These are phyloP conservation scores for Schizophyllum commune DNA, from an alignment of 1,284 basidiomycete species.

Conservation along the genomic window DNA sequence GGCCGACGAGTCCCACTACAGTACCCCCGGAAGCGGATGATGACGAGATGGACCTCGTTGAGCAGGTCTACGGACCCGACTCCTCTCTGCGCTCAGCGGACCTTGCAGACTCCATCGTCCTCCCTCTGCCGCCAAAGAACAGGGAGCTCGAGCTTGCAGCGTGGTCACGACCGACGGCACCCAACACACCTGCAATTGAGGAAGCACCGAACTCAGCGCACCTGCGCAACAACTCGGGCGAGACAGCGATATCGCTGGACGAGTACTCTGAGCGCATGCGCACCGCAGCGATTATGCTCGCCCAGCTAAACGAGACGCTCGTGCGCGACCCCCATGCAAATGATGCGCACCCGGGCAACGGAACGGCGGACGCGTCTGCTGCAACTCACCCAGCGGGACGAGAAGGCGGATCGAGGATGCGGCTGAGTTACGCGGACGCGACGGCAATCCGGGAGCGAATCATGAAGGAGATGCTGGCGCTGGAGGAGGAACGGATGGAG, in stretches of 20 bases:
- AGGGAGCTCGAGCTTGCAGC: constrained; percentile 78
- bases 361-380: constrained; percentile 25
- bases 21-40: constrained; percentile 36
- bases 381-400: constrained; percentile 18
- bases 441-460: constrained; percentile 90
- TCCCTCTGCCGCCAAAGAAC: constrained; percentile 81
- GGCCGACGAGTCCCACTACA: constrained; percentile 9
- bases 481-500: constrained; percentile 95
- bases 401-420: constrained; percentile 38
- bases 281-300: constrained; percentile 96
- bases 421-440: constrained; percentile 74
- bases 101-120: constrained; percentile 71
- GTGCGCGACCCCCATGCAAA: constrained; percentile 77
- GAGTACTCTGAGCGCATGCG: constrained; percentile 98
- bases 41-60: constrained; percentile 91
- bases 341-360: constrained; percentile 62
- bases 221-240: constrained; percentile 8
- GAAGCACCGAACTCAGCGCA: constrained; percentile 13
- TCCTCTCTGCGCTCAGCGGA: constrained; percentile 69
- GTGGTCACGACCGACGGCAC: constrained; percentile 67
- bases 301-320: constrained; percentile 87
- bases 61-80: constrained; percentile 82
- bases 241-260: constrained; percentile 56
- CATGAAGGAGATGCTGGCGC: constrained; percentile 97
- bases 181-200: constrained; percentile 33